A percentile compares a stretch with the other conserved stretches of the same genome.
phyloP scores from a whole-genome alignment of 306 rosid genomes.

The Corylus americana region DNA sequence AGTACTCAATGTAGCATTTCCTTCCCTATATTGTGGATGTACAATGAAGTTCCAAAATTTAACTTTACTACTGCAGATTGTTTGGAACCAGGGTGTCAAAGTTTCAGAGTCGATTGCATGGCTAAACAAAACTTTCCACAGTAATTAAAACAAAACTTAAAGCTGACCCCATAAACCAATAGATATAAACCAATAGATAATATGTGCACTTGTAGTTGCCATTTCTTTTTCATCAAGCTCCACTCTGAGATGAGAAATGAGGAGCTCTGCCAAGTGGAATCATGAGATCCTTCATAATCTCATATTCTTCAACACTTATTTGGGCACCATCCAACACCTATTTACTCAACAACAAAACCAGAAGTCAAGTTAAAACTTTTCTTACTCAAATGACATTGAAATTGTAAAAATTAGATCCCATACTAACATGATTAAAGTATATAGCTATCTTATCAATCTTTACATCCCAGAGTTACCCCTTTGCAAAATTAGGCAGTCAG shows the following conservation, averaged over 20 bases:
- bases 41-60: background rate
- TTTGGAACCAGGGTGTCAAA: background rate
- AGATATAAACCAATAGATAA: background rate
- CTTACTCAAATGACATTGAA: background rate
- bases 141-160: background rate
- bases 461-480: background rate
- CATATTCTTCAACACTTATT: conserved; percentile 66
- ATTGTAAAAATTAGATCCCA: background rate
- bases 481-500: background rate
- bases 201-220: conserved; percentile 2
- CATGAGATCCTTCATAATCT: conserved; percentile 69
- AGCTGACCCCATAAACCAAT: background rate
- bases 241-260: conserved; percentile 70
- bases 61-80: background rate
- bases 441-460: background rate
- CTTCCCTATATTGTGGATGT: background rate
- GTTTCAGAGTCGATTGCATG: background rate
- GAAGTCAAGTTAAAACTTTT: conserved; percentile 18
- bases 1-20: background rate
- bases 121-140: background rate
- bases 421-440: background rate
- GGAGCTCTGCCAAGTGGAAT: conserved; percentile 87
- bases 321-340: conserved; percentile 74
- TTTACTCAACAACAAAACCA: conserved; percentile 35
- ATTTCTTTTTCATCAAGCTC: conserved; percentile 45